A percentile compares a stretch with the other conserved stretches of the same genome.
These are phyloP conservation scores for Nakaseomyces delphensis DNA, from an alignment of 1,139 yeast genomes.

Conservation along the genomic window DNA sequence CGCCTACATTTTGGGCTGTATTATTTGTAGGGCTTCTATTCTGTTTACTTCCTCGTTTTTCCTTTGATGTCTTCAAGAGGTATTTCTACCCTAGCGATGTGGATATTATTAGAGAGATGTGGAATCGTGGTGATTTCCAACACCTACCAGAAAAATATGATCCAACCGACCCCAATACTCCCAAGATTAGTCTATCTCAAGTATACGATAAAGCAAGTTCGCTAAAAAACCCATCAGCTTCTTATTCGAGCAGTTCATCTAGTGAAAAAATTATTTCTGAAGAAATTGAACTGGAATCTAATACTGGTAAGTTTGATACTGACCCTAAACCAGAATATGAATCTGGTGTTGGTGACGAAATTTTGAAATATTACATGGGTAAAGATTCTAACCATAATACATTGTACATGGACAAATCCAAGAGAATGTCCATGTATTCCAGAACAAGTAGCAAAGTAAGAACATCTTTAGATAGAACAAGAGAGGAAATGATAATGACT, in stretches of 20 bases:
- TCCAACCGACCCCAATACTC: constrained; percentile 49
- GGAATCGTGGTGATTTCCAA: constrained; percentile 48
- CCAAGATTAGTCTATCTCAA: constrained; percentile 21
- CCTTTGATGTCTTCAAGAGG: constrained; percentile 53
- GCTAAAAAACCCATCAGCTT: neutral
- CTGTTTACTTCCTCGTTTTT: constrained; percentile 71
- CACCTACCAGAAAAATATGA: constrained; percentile 51
- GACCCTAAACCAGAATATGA: constrained; percentile 32
- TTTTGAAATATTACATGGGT: constrained; percentile 17
- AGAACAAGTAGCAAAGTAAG: constrained; percentile 12
- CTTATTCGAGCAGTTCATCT: constrained; percentile 12
- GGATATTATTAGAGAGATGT: constrained; percentile 79
- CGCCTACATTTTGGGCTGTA: constrained; percentile 77
- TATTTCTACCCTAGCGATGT: constrained; percentile 65
- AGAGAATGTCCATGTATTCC: neutral
- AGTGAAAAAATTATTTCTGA: constrained; percentile 22
- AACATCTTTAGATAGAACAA: constrained; percentile 33
- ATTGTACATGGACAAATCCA: neutral
- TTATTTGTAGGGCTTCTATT: constrained; percentile 59
- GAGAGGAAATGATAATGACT: constrained; percentile 31
- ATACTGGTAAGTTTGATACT: constrained; percentile 4
- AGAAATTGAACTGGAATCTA: constrained; percentile 24
- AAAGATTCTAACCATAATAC: constrained; percentile 10
- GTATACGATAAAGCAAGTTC: constrained; percentile 6
- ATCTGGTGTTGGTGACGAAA: constrained; percentile 32